A percentile compares a stretch with the other conserved stretches of the same genome.
Evolutionary conservation across 2,329 filamentous ascomycete genomes (phyloP).

Genomic region (Epichloe aotearoae): DNA sequence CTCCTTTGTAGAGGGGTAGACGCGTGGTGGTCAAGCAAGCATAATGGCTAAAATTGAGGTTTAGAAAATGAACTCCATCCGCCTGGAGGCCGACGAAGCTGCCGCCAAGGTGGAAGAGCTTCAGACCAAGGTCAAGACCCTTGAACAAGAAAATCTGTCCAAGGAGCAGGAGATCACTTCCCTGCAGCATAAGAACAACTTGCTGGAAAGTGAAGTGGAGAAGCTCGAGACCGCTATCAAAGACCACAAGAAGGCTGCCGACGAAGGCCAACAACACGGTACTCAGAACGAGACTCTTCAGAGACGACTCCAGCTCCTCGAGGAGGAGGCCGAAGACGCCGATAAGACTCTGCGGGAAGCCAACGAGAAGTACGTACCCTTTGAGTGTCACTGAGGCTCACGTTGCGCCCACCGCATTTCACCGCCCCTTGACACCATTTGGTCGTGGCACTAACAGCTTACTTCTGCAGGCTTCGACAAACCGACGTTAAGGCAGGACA

Average conservation of each 20-base stretch:
- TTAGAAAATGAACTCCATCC: constrained; percentile 91
- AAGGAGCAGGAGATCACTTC: constrained; percentile 99
- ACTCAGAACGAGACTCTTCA: constrained; percentile 85
- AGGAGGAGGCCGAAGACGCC: constrained; percentile 94
- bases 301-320: constrained; percentile 85
- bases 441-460: constrained; percentile 7
- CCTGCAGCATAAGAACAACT: constrained; percentile 84
- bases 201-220: constrained; percentile 83
- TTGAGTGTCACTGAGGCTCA: neutral
- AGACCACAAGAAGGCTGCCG: constrained; percentile 76
- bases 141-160: constrained; percentile 88
- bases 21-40: neutral
- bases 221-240: constrained; percentile 77
- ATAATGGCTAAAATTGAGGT: constrained; percentile 5
- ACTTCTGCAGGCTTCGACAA: constrained; percentile 66
- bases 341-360: constrained; percentile 94
- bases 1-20: constrained; percentile 11
- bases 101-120: constrained; percentile 75
- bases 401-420: neutral
- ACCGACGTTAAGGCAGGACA: constrained; percentile 98
- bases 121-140: constrained; percentile 69
- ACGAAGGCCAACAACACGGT: constrained; percentile 69
- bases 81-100: constrained; percentile 83
- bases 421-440: neutral
- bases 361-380: constrained; percentile 80